phyloP scores from a whole-genome alignment of 176 grass and related monocot species.

The Poa annua region DNA sequence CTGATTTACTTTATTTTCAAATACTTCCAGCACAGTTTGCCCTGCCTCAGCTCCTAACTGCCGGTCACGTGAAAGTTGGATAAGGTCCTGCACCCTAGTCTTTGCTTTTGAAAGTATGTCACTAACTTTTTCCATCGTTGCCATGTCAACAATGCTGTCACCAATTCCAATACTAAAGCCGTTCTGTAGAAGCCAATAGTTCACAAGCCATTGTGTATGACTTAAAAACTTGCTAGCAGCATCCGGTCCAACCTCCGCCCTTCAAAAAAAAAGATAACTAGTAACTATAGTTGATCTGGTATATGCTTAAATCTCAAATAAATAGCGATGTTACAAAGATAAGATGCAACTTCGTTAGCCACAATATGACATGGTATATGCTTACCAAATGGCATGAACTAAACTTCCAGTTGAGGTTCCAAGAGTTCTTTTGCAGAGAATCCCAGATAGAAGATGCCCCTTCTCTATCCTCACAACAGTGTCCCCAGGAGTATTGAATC shows the following conservation, averaged over 20 bases:
- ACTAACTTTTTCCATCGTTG: slow-evolving; percentile 82
- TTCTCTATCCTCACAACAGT: slow-evolving; percentile 92
- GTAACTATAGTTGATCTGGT: neutral
- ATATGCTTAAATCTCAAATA: neutral
- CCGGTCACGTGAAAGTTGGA: slow-evolving; percentile 64
- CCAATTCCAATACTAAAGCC: slow-evolving; percentile 93
- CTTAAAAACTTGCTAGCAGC: slow-evolving; percentile 91
- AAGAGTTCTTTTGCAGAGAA: slow-evolving; percentile 84
- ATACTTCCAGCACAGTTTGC: slow-evolving; percentile 84
- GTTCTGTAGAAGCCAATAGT: slow-evolving; percentile 89
- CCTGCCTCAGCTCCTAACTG: slow-evolving; percentile 77
- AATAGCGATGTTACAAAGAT: neutral
- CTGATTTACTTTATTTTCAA: slow-evolving; percentile 94
- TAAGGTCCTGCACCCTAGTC: slow-evolving; percentile 81
- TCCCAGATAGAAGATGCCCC: slow-evolving; percentile 82
- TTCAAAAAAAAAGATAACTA: slow-evolving; percentile 39
- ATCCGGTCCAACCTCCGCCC: slow-evolving; percentile 93
- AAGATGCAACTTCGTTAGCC: slow-evolving; percentile 28
- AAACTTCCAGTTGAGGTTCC: slow-evolving; percentile 78
- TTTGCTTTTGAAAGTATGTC: slow-evolving; percentile 81
- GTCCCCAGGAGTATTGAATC: slow-evolving; percentile 84
- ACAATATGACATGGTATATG: neutral
- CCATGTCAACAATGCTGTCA: slow-evolving; percentile 86
- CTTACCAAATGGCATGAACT: slow-evolving; percentile 84
- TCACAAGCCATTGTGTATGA: slow-evolving; percentile 91